Evolutionary conservation across 345 rosid species (phyloP), one percentile per base, ranked within the genome.

Genomic region (Rhizophora apiculata): DNA sequence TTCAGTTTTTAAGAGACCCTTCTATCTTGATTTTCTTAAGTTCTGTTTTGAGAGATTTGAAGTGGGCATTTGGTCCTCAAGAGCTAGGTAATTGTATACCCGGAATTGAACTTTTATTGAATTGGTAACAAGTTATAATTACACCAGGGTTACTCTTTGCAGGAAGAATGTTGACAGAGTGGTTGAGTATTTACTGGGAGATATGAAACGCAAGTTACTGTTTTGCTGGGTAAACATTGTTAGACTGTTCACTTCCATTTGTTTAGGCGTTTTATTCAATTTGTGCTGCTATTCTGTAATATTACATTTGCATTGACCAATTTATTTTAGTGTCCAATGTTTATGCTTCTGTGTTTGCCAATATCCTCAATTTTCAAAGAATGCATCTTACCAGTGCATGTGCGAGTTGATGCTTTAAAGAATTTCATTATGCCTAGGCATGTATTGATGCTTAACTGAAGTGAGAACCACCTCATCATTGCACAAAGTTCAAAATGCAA

Each of bases 1-100:
- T 16, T 39, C 85, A 95, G 97, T 88, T 71, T 95, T 85, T 78
- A 85, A 57, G 80, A 85, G 97, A 80, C 99, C 96, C 15, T 86
- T 83, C 70, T 80, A 81, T 74, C 70, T 71, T 63, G 85, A 80
- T 64, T 95, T 95, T 72, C 77, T 95, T 6, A 74, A 76, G 52
- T 88, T 92, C 71, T 95, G 94, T 92, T 87, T 92, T 79, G 81
- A 85, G 79, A 92, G 80, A 68, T 92, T 92, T 79, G 79, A 83
- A 69, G 93, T 92, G 52, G 97, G 83, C 68, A 72, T 95, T 76
- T 95, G 99, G 96, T 89, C 99, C 22, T 95, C 97, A 36, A 87
- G 96, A 79, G 65, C 65, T 53, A 66, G 72, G 97, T 92, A 87
- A 64, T 75, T 59, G 72, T 67, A 74, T 64, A 60, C 49, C 65